Evolutionary conservation across 2,329 filamentous ascomycete species (phyloP).

Genomic region (Stromatinia cepivora): DNA sequence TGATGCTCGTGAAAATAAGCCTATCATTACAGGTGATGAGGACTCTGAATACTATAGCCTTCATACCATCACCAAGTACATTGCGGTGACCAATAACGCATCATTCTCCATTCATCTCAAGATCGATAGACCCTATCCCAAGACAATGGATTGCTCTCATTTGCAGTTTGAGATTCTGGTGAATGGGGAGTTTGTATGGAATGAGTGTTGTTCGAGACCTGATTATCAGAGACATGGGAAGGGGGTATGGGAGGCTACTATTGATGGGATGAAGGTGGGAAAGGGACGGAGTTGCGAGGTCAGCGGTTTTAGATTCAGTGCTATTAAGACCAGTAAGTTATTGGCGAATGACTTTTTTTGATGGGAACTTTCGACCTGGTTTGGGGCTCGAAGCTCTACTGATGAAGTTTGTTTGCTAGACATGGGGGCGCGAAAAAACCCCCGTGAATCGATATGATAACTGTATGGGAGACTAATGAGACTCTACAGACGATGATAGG

Average conservation of each 20-base stretch:
- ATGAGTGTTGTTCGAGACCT: slow-evolving; percentile 18
- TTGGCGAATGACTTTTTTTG: neutral
- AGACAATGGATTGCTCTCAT: slow-evolving; percentile 19
- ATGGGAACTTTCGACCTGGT: neutral
- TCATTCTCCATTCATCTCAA: slow-evolving; percentile 9
- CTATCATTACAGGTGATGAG: neutral
- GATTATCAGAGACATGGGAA: slow-evolving; percentile 19
- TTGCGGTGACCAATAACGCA: neutral
- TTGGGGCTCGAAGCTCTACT: neutral
- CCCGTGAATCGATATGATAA: neutral
- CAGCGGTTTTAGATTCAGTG: slow-evolving; percentile 24
- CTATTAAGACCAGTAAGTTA: slow-evolving; percentile 12
- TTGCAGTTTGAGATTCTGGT: slow-evolving; percentile 24
- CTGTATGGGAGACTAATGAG: neutral
- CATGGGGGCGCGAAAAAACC: neutral
- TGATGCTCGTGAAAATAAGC: neutral
- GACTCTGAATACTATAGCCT: neutral
- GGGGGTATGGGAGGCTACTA: slow-evolving; percentile 19
- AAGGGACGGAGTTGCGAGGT: slow-evolving; percentile 17
- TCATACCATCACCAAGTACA: neutral
- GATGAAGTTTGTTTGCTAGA: neutral
- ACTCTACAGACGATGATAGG: neutral
- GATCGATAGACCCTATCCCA: slow-evolving; percentile 6
- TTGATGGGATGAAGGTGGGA: slow-evolving; percentile 24
- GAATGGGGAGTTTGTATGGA: slow-evolving; percentile 24